Conservation (phyloP, 2,329 filamentous ascomycete species). For the Talaromyces amestolkiae region DNA sequence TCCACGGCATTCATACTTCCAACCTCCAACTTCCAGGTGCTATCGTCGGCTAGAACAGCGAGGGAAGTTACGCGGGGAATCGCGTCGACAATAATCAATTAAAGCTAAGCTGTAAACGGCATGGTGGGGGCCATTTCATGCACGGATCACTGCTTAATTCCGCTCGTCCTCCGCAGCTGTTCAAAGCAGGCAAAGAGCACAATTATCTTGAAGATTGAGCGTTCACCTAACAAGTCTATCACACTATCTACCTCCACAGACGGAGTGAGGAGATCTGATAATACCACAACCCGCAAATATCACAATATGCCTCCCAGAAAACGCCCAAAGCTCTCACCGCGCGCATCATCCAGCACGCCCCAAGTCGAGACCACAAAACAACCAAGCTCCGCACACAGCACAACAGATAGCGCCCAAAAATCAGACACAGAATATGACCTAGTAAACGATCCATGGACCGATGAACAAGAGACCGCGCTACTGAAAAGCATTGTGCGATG, state of each 20-base stretch:
- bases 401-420: conserved; percentile 32
- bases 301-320: conserved; percentile 54
- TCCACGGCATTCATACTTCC: conserved; percentile 22
- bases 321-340: conserved; percentile 54
- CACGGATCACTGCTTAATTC: conserved; percentile 33
- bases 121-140: conserved; percentile 21
- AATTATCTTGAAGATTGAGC: background rate
- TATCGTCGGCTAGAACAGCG: background rate
- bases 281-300: background rate
- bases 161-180: conserved; percentile 16
- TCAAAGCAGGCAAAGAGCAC: too few relatives aligned
- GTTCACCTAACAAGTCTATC: background rate
- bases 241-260: background rate
- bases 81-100: conserved; percentile 10
- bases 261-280: background rate
- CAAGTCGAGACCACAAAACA: conserved; percentile 30
- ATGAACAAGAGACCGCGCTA: conserved; percentile 88
- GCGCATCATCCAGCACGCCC: conserved; percentile 30
- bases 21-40: background rate
- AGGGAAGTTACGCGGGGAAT: background rate
- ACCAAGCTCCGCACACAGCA: conserved; percentile 30
- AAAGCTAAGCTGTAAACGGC: conserved; percentile 20
- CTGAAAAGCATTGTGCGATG: conserved; percentile 90
- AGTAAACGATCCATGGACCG: conserved; percentile 79
- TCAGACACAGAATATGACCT: conserved; percentile 46